phyloP scores from a whole-genome alignment of 805 yeast genomes.

The Candida khao-thaluensis region DNA sequence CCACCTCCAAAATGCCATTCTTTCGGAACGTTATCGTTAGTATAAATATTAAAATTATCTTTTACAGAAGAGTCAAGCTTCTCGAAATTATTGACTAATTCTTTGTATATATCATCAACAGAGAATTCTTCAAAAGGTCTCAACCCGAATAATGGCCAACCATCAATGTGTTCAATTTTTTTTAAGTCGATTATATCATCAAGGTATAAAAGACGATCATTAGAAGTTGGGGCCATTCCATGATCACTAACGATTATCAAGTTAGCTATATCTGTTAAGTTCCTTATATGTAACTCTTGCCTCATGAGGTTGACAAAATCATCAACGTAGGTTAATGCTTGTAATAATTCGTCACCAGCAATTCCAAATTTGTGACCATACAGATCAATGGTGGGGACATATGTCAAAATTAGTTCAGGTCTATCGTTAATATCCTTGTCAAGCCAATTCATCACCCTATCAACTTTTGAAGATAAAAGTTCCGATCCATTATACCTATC shows the following conservation, averaged over 20 bases:
- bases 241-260: conserved; percentile 83
- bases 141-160: conserved; percentile 84
- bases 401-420: conserved; percentile 75
- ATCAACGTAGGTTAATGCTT: conserved; percentile 66
- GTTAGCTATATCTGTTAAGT: conserved; percentile 65
- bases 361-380: conserved; percentile 75
- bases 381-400: conserved; percentile 82
- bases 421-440: conserved; percentile 54
- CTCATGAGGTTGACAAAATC: conserved; percentile 51
- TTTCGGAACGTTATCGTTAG: conserved; percentile 51
- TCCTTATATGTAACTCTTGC: conserved; percentile 49
- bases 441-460: conserved; percentile 64
- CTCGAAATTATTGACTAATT: conserved; percentile 26
- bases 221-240: conserved; percentile 88
- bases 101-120: conserved; percentile 46
- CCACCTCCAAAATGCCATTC: conserved; percentile 57
- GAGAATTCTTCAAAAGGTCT: conserved; percentile 49
- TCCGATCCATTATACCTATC: conserved; percentile 69
- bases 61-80: conserved; percentile 17
- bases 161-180: conserved; percentile 63
- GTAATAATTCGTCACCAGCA: conserved; percentile 53
- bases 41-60: conserved; percentile 46
- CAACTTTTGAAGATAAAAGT: conserved; percentile 52
- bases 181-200: conserved; percentile 65
- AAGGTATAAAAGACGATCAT: conserved; percentile 62